These are phyloP conservation scores for Ramalina intermedia DNA, from an alignment of 495 filamentous ascomycete genomes.

Conservation along the genomic window DNA sequence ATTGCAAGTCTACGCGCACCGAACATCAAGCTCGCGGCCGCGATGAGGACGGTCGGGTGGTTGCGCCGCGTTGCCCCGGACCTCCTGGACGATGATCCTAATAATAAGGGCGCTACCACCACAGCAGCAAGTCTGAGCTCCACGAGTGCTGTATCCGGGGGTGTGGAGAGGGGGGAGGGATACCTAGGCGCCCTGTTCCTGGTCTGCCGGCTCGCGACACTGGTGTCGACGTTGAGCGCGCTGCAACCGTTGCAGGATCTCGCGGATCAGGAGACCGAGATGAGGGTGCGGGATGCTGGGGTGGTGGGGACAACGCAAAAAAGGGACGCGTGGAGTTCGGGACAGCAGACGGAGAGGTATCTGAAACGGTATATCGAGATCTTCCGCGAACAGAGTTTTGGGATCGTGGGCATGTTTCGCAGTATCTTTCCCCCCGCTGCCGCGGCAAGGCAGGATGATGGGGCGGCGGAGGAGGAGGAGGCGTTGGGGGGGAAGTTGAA, in stretches of 20 bases:
- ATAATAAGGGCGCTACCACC: slow-evolving; percentile 21
- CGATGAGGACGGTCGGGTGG: slow-evolving; percentile 86
- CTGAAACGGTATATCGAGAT: slow-evolving; percentile 95
- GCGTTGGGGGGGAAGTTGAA: slow-evolving; percentile 19
- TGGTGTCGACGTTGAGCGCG: slow-evolving; percentile 68
- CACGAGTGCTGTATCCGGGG: too few relatives aligned
- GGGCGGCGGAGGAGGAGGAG: slow-evolving; percentile 17
- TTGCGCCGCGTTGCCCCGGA: slow-evolving; percentile 77
- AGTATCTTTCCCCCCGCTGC: slow-evolving; percentile 54
- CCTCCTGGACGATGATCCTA: slow-evolving; percentile 33
- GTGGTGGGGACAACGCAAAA: background rate
- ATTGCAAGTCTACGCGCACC: slow-evolving; percentile 62
- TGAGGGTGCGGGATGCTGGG: slow-evolving; percentile 18
- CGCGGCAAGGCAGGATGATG: slow-evolving; percentile 23
- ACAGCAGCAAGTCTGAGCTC: too few relatives aligned
- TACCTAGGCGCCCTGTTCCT: slow-evolving; percentile 73
- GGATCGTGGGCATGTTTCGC: slow-evolving; percentile 81
- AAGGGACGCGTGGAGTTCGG: slow-evolving; percentile 45
- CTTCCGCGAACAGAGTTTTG: slow-evolving; percentile 95
- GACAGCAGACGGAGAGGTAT: slow-evolving; percentile 87
- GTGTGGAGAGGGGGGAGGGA: slow-evolving; percentile 28
- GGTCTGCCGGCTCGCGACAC: slow-evolving; percentile 66
- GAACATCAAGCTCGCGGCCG: slow-evolving; percentile 74
- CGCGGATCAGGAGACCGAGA: slow-evolving; percentile 69
- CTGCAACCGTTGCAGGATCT: slow-evolving; percentile 75